Evolutionary conservation across 2,329 filamentous ascomycete genomes (phyloP).

Genomic region (Podosphaera xanthii): DNA sequence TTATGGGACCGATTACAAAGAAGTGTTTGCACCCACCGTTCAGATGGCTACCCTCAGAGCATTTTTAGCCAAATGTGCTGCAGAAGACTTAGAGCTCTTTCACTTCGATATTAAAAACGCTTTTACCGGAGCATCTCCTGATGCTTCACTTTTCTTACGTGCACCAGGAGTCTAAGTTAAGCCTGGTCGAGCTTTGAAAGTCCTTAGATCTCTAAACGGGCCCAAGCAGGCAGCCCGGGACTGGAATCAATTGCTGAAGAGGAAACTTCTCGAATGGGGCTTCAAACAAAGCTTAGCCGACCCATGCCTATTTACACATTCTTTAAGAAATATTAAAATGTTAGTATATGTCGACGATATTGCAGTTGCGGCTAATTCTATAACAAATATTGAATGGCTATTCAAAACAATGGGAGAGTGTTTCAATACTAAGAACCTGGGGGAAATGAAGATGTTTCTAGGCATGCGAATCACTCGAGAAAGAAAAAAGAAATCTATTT

Average conservation of each 20-base stretch:
- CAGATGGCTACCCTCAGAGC: too few relatives aligned
- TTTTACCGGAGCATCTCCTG: too few relatives aligned
- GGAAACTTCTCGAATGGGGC: not conserved
- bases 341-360: not conserved
- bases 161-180: too few relatives aligned
- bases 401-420: not conserved
- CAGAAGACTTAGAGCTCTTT: too few relatives aligned
- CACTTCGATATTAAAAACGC: too few relatives aligned
- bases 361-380: not conserved
- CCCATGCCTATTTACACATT: not conserved
- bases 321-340: too few relatives aligned
- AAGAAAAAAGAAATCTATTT: not conserved
- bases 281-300: not conserved
- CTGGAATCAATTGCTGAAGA: not conserved
- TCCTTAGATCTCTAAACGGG: not conserved
- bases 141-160: too few relatives aligned
- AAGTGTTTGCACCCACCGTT: too few relatives aligned
- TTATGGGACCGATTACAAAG: too few relatives aligned
- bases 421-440: conserved; percentile 1
- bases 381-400: not conserved
- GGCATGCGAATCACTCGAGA: not conserved
- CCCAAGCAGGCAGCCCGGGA: not conserved
- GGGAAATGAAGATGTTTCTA: not conserved
- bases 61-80: too few relatives aligned
- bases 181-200: too few relatives aligned